phyloP scores from a whole-genome alignment of 2,329 filamentous ascomycete genomes.

The Clonostachys rhizophaga region DNA sequence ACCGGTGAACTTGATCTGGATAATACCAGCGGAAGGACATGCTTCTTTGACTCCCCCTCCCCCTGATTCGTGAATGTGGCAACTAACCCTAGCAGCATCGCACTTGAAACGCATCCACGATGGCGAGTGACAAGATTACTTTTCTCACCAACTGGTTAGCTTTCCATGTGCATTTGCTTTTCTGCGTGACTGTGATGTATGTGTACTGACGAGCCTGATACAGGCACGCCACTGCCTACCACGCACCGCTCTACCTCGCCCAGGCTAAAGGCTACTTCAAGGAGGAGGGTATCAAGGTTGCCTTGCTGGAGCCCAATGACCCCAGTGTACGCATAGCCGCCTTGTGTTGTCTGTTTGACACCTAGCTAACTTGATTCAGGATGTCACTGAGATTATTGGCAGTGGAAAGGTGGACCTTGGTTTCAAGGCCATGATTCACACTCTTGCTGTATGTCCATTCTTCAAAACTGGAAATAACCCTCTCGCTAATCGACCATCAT shows the following conservation, averaged over 20 bases:
- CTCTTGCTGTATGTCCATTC: slow-evolving; percentile 54
- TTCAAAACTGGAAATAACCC: neutral
- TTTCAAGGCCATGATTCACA: slow-evolving; percentile 84
- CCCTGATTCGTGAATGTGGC: slow-evolving; percentile 18
- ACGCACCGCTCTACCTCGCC: slow-evolving; percentile 72
- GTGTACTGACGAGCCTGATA: neutral
- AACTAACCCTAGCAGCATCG: slow-evolving; percentile 43
- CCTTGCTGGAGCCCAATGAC: slow-evolving; percentile 74
- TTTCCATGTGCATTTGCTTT: neutral
- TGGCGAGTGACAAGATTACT: slow-evolving; percentile 82
- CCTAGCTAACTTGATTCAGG: slow-evolving; percentile 28
- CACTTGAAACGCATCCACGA: slow-evolving; percentile 42
- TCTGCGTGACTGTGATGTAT: slow-evolving; percentile 3
- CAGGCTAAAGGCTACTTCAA: slow-evolving; percentile 72
- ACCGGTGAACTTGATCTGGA: slow-evolving; percentile 82
- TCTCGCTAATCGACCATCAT: neutral
- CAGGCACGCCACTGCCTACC: slow-evolving; percentile 79
- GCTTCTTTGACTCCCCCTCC: slow-evolving; percentile 54
- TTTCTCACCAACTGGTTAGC: slow-evolving; percentile 77
- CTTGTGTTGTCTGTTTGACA: neutral
- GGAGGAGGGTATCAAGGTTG: slow-evolving; percentile 73
- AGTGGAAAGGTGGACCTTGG: slow-evolving; percentile 72
- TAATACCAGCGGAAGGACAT: slow-evolving; percentile 87
- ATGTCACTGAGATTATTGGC: slow-evolving; percentile 79
- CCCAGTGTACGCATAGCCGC: slow-evolving; percentile 49